These are phyloP conservation scores for Nakazawaea peltata DNA, from an alignment of 805 yeast species.

Conservation along the genomic window DNA sequence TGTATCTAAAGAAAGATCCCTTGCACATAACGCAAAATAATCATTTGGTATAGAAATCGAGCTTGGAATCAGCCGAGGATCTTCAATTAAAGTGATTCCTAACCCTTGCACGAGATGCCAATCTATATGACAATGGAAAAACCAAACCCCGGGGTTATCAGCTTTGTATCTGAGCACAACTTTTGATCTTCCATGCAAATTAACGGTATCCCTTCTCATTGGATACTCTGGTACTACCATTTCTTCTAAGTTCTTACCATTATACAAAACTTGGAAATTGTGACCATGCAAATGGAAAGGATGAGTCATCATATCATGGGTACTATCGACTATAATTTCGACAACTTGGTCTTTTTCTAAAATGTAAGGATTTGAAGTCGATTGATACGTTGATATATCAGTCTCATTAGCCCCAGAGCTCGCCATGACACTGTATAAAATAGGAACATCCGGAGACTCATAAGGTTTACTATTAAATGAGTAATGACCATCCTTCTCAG, in stretches of 20 bases:
- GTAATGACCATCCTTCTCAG: slow-evolving; percentile 32
- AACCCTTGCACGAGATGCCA: slow-evolving; percentile 98
- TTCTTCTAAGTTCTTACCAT: slow-evolving; percentile 27
- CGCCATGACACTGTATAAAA: slow-evolving; percentile 30
- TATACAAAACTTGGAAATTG: slow-evolving; percentile 30
- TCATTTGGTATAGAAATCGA: too few relatives aligned
- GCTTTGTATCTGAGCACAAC: slow-evolving; percentile 34
- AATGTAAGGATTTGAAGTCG: slow-evolving; percentile 31
- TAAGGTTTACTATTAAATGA: slow-evolving; percentile 31
- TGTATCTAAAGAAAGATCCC: too few relatives aligned
- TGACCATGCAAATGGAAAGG: slow-evolving; percentile 44
- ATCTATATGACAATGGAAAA: slow-evolving; percentile 61
- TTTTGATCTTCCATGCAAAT: slow-evolving; percentile 31
- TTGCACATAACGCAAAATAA: too few relatives aligned
- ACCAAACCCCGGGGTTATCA: slow-evolving; percentile 40
- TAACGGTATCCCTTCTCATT: slow-evolving; percentile 32
- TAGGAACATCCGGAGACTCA: slow-evolving; percentile 34
- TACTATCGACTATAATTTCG: slow-evolving; percentile 34
- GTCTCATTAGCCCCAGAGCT: slow-evolving; percentile 20
- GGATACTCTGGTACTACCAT: slow-evolving; percentile 31
- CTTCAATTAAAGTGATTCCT: slow-evolving; percentile 75
- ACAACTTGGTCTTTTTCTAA: slow-evolving; percentile 30
- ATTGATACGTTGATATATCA: slow-evolving; percentile 24
- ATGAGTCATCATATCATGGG: slow-evolving; percentile 34
- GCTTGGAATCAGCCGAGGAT: too few relatives aligned